Conservation (phyloP, 148 eudicot species). For the Nepenthes mirabilis region DNA sequence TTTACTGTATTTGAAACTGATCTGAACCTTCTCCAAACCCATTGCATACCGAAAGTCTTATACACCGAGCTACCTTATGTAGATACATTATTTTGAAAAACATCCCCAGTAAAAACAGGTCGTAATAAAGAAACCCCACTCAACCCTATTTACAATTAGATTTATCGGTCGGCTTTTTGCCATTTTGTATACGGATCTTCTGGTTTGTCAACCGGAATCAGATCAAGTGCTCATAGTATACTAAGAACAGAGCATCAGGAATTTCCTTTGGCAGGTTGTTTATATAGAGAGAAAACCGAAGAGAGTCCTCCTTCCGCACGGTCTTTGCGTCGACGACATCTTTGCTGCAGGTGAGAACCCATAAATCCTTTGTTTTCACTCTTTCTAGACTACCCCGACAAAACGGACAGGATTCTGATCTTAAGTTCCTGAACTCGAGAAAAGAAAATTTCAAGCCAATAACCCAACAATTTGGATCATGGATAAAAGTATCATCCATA, state of each 20-base stretch:
- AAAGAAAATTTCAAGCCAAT: neutral
- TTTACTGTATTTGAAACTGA: too few species aligned
- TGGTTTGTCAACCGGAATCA: constrained; percentile 5
- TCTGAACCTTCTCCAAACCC: too few species aligned
- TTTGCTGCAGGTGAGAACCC: constrained; percentile 38
- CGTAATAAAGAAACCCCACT: constrained; percentile 3
- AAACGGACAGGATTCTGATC: constrained; percentile 61
- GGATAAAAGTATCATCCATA: too few species aligned
- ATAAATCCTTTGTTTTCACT: constrained; percentile 40
- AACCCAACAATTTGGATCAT: too few species aligned
- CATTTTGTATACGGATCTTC: constrained; percentile 13
- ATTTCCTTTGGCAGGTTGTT: constrained; percentile 44
- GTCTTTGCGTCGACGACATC: constrained; percentile 54
- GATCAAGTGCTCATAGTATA: constrained; percentile 51
- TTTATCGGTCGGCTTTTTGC: constrained; percentile 8
- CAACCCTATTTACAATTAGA: constrained; percentile 4
- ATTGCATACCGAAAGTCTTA: too few species aligned
- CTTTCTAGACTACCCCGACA: constrained; percentile 52
- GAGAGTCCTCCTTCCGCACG: constrained; percentile 34
- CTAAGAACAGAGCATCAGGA: constrained; percentile 43
- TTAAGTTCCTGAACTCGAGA: constrained; percentile 27
- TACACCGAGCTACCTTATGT: too few species aligned
- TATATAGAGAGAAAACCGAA: constrained; percentile 41
- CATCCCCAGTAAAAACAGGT: neutral
- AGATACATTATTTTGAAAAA: too few species aligned